phyloP scores from a whole-genome alignment of 2,329 filamentous ascomycete genomes.

The Aspergillus terreus region DNA sequence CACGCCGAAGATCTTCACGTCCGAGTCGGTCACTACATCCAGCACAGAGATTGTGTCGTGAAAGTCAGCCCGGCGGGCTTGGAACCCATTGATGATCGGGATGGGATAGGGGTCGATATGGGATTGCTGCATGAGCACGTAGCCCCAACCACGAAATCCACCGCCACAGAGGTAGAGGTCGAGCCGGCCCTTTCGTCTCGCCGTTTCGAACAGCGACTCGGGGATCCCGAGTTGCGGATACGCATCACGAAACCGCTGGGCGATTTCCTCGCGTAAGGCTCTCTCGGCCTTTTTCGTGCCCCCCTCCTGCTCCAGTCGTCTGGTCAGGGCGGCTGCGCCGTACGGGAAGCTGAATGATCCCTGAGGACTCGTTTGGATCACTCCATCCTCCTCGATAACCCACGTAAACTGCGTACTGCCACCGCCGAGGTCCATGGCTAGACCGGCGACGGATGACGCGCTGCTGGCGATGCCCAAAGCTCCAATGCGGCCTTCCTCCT shows the following conservation, averaged over 20 bases:
- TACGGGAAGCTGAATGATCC: conserved; percentile 66
- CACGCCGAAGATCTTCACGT: conserved; percentile 61
- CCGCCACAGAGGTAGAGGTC: conserved; percentile 84
- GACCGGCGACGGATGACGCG: conserved; percentile 64
- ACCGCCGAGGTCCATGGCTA: conserved; percentile 85
- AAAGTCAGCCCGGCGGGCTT: conserved; percentile 60
- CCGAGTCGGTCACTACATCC: conserved; percentile 34
- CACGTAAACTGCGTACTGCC: conserved; percentile 68
- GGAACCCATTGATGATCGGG: conserved; percentile 76
- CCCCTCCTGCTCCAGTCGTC: conserved; percentile 47
- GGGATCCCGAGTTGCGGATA: conserved; percentile 59
- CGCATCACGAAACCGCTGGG: conserved; percentile 55
- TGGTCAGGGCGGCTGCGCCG: conserved; percentile 63
- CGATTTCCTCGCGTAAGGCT: conserved; percentile 53
- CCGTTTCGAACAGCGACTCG: conserved; percentile 43
- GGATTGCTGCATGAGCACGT: conserved; percentile 78
- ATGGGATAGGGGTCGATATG: conserved; percentile 75
- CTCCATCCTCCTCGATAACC: conserved; percentile 53
- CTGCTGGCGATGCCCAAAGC: conserved; percentile 78
- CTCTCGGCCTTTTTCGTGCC: conserved; percentile 41
- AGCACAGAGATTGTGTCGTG: conserved; percentile 48
- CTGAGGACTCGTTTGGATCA: conserved; percentile 48
- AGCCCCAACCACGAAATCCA: conserved; percentile 87
- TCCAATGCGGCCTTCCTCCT: conserved; percentile 78
- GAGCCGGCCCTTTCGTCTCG: conserved; percentile 49